Percentiles rank a stretch among this genome's conserved stretches.
Evolutionary conservation across 768 basidiomycete species (phyloP).

Genomic region (Kwoniella bestiolae): DNA sequence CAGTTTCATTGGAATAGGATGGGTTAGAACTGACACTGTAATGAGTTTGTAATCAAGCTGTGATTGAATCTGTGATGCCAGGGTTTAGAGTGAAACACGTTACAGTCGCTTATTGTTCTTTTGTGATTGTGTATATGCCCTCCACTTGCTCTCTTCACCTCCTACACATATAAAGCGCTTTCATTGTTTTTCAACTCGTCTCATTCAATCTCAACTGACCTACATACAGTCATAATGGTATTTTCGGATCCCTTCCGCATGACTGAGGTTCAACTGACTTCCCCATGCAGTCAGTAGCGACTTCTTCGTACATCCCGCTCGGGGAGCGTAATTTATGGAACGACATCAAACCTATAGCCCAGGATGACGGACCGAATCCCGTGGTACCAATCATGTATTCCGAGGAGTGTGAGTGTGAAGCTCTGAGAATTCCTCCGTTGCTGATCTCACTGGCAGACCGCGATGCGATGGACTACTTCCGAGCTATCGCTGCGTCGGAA

Average conservation of each 20-base stretch:
- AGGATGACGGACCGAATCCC: constrained; percentile 76
- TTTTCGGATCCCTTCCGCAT: too few relatives aligned
- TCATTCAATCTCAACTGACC: not conserved
- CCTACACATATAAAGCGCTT: not conserved
- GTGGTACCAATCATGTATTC: constrained; percentile 92
- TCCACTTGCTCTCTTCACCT: not conserved
- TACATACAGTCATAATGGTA: too few relatives aligned
- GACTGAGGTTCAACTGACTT: too few relatives aligned
- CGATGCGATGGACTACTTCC: constrained; percentile 90
- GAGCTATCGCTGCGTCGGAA: constrained; percentile 73
- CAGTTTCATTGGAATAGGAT: too few relatives aligned
- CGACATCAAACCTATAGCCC: constrained; percentile 77
- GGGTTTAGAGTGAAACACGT: not conserved
- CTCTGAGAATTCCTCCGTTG: not conserved
- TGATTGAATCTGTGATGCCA: not conserved
- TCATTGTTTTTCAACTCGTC: not conserved
- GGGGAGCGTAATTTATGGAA: constrained; percentile 73
- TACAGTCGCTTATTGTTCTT: not conserved
- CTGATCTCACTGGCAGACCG: constrained; percentile 65
- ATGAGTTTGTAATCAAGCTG: too few relatives aligned
- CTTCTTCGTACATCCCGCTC: constrained; percentile 59
- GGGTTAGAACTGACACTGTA: too few relatives aligned
- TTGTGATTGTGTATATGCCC: not conserved
- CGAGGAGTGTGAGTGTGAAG: constrained; percentile 71
- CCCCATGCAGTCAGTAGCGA: constrained; percentile 5